Evolutionary conservation across 257 asterid genomes (phyloP), one percentile per base, ranked within the genome.

Genomic region (Euphrasia confusa): DNA sequence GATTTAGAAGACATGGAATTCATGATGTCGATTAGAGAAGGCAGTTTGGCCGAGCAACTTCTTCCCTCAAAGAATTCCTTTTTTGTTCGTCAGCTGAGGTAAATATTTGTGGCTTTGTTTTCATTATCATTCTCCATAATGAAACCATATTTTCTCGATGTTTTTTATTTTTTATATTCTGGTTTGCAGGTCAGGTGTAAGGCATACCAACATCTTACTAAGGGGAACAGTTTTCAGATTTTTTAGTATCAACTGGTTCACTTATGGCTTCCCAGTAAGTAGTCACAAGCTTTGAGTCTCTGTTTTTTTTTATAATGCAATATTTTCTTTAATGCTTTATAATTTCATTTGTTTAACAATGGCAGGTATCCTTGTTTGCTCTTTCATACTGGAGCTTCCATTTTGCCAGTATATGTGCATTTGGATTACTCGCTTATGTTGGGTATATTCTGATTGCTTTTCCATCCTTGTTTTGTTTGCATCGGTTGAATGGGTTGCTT

Each of bases 301-400:
- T 50, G 21, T 5, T 50, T 50, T 50, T 50, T 8, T 50, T 30
- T 1, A 50, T 18, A 50, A 15, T 15, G 56, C 18, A 50, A 50
- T 50, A 18, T 14, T 50, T n/a, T 50, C 4, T 48, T 5, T 48
- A 14, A 52, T 68, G 56, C 58, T 72, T 70, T 53, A 65, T 69
- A 77, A 72, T 75, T 73, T 73, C 75, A 69, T 63, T 67, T 71
- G 66, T 70, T 15, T 49, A 72, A 74, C 48, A 68, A 71, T 86
- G 87, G 64, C 90, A 89, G 95, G 82, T 93, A 76, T 93, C 99
- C 63, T 78, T 92, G 82, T 77, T 89, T 62, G 95, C 89, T 40
- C 95, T 92, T 44, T 83, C 96, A 3, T 92, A 84, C 72, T 92
- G 99, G 99, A 92, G 99, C 89, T 89, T 92, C 85, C 95, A 83